Evolutionary conservation across 2,329 filamentous ascomycete genomes (phyloP).

Genomic region (Penicillium sclerotigenum): DNA sequence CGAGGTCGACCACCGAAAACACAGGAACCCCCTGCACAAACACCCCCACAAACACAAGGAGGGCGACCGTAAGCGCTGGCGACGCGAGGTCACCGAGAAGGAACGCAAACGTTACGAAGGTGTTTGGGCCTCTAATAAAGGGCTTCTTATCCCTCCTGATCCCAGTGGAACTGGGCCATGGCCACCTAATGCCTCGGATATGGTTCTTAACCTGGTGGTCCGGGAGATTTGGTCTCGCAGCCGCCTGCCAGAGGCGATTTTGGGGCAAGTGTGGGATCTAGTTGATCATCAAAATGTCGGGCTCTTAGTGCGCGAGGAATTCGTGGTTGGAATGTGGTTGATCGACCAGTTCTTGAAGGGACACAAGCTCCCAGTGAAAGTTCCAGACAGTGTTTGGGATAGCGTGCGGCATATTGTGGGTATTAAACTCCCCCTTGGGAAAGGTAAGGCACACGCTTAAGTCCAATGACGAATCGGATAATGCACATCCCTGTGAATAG

Average conservation of each 20-base stretch:
- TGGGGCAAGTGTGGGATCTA: conserved; percentile 48
- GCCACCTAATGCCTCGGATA: conserved; percentile 31
- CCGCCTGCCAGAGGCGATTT: conserved; percentile 36
- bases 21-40: conserved; percentile 40
- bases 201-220: conserved; percentile 47
- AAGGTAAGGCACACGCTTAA: background rate
- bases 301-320: conserved; percentile 45
- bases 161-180: conserved; percentile 14
- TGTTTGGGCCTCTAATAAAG: conserved; percentile 51
- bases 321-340: conserved; percentile 51
- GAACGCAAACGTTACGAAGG: conserved; percentile 51
- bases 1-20: conserved; percentile 32
- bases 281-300: conserved; percentile 40
- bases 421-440: conserved; percentile 28
- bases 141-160: conserved; percentile 33
- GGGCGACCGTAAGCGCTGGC: conserved; percentile 47
- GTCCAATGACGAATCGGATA: background rate
- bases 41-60: conserved; percentile 50
- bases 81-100: conserved; percentile 43
- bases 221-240: conserved; percentile 51
- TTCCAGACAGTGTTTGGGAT: conserved; percentile 48
- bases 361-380: conserved; percentile 45
- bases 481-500: background rate
- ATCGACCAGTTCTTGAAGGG: conserved; percentile 50
- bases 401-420: conserved; percentile 44